Evolutionary conservation across 306 rosid genomes (phyloP).

Genomic region (Cotoneaster glaucophyllus): DNA sequence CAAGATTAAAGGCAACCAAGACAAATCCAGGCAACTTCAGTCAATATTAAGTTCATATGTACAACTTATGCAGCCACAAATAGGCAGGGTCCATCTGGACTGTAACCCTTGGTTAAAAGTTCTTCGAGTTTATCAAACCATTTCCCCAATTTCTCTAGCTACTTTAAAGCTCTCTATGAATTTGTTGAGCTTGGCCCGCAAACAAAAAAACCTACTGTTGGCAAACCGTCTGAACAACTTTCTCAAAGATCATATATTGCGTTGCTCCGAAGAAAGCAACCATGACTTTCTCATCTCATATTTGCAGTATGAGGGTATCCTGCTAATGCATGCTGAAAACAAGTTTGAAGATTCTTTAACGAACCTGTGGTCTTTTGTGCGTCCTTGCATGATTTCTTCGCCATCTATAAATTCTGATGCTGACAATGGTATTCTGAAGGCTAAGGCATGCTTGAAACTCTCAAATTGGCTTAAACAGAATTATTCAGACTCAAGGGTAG

Average conservation of each 20-base stretch:
- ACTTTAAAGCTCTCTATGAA: constrained; percentile 64
- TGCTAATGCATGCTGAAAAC: constrained; percentile 72
- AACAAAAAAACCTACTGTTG: constrained; percentile 56
- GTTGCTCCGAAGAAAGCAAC: constrained; percentile 46
- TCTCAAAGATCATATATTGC: constrained; percentile 46
- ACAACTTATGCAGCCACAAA: constrained; percentile 46
- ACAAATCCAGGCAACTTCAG: constrained; percentile 33
- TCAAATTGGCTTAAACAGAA: constrained; percentile 67
- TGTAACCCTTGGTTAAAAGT: constrained; percentile 83
- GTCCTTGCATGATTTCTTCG: constrained; percentile 57
- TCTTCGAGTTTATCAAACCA: constrained; percentile 71
- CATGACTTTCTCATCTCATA: constrained; percentile 45
- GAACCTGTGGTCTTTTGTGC: constrained; percentile 76
- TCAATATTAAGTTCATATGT: constrained; percentile 56
- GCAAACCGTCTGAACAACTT: constrained; percentile 60
- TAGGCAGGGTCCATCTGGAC: constrained; percentile 67
- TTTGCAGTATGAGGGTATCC: constrained; percentile 75
- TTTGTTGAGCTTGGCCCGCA: constrained; percentile 72
- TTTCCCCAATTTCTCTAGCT: constrained; percentile 57
- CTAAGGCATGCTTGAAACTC: constrained; percentile 88
- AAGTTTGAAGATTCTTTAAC: constrained; percentile 80
- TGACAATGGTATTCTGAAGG: constrained; percentile 64
- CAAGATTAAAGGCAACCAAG: constrained; percentile 53
- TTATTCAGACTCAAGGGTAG: constrained; percentile 46
- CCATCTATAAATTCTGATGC: constrained; percentile 31